phyloP scores from a whole-genome alignment of 768 basidiomycete genomes.

The Podaxis sp. region DNA sequence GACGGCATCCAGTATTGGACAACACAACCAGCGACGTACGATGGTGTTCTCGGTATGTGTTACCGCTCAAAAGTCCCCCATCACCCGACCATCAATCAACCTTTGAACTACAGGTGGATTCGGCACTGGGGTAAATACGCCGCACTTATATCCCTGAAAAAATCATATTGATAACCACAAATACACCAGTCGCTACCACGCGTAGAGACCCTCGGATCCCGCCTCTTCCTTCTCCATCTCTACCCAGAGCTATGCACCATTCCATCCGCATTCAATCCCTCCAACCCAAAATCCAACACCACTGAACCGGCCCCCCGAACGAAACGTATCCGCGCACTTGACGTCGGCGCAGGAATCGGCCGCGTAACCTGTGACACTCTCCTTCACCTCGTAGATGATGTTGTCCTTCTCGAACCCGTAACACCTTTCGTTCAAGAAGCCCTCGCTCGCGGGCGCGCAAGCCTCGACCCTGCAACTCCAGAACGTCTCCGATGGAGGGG shows the following conservation, averaged over 20 bases:
- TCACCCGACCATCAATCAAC: not conserved
- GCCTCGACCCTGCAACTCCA: conserved; percentile 21
- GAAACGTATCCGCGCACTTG: conserved; percentile 60
- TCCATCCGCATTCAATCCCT: conserved; percentile 65
- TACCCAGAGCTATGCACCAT: conserved; percentile 79
- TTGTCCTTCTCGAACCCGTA: conserved; percentile 90
- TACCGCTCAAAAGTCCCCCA: no score
- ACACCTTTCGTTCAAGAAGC: conserved; percentile 75
- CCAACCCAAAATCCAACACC: conserved; percentile 23
- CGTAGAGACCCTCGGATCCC: conserved; percentile 86
- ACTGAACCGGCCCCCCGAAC: conserved; percentile 28
- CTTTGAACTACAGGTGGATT: conserved; percentile 27
- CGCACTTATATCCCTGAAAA: not conserved
- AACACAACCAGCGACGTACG: conserved; percentile 72
- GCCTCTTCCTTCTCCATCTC: conserved; percentile 81
- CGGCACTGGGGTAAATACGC: conserved; percentile 55
- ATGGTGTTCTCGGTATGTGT: conserved; percentile 71
- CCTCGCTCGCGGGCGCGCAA: conserved; percentile 37
- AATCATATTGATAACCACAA: conserved; percentile 11
- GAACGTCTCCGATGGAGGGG: conserved; percentile 57
- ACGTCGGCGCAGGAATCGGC: conserved; percentile 94
- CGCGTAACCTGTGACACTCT: conserved; percentile 88
- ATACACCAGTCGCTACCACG: conserved; percentile 74
- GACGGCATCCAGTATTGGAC: conserved; percentile 89
- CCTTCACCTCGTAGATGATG: conserved; percentile 83